Evolutionary conservation across 1,284 basidiomycete genomes (phyloP).

Genomic region (Wallemia ichthyophaga): DNA sequence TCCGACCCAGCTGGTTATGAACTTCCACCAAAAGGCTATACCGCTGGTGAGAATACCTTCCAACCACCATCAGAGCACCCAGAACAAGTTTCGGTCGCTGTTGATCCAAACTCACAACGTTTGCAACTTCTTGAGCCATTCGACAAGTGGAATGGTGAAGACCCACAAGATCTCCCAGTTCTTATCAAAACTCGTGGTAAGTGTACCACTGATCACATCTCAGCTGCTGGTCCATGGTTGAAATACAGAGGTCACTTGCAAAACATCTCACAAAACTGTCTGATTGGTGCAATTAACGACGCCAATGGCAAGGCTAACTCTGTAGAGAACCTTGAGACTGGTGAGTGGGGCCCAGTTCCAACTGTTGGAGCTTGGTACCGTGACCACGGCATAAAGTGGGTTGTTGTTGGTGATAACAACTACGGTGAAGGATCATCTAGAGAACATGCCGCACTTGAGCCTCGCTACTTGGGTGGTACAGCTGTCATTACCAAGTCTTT

Average conservation of each 20-base stretch:
- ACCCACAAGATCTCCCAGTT: conserved; percentile 60
- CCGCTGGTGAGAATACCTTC: conserved; percentile 90
- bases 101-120: conserved; percentile 68
- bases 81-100: conserved; percentile 50
- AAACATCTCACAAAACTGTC: conserved; percentile 95
- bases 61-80: conserved; percentile 74
- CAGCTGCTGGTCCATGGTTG: conserved; percentile 92
- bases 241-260: conserved; percentile 97
- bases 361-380: conserved; percentile 63
- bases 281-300: conserved; percentile 85
- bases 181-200: conserved; percentile 98
- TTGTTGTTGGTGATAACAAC: conserved; percentile 50
- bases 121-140: conserved; percentile 83
- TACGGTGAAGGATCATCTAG: conserved; percentile 95
- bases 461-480: conserved; percentile 77
- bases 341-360: conserved; percentile 61
- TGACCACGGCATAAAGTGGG: conserved; percentile 70
- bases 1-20: conserved; percentile 61
- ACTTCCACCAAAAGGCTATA: conserved; percentile 80
- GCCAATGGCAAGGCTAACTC: conserved; percentile 92
- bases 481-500: conserved; percentile 87
- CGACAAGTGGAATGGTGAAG: conserved; percentile 73
- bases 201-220: conserved; percentile 57
- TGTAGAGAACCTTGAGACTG: conserved; percentile 66
- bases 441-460: conserved; percentile 91